phyloP scores from a whole-genome alignment of 148 eudicot species.

The Silene latifolia region DNA sequence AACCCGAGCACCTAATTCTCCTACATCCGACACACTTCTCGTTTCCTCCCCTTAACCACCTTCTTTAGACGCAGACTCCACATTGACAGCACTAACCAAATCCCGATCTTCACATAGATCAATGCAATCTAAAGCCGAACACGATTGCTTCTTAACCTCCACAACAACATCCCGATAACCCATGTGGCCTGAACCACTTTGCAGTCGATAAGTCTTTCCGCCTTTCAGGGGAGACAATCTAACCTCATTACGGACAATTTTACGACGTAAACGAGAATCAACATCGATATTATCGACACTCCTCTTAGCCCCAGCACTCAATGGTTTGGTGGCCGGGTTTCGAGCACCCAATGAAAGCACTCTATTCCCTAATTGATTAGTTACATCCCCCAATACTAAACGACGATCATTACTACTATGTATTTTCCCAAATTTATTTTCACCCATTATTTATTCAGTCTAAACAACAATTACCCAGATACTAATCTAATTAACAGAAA shows the following conservation, averaged over 20 bases:
- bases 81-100: constrained; percentile 19
- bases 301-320: constrained; percentile 10
- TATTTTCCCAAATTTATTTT: constrained; percentile 29
- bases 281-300: constrained; percentile 4
- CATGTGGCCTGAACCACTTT: constrained; percentile 25
- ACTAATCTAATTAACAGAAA: background rate
- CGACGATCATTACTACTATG: constrained; percentile 16
- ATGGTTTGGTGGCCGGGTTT: constrained; percentile 26
- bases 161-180: constrained; percentile 18
- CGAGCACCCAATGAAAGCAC: constrained; percentile 29
- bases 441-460: constrained; percentile 31
- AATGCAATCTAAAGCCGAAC: constrained; percentile 17
- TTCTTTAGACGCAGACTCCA: constrained; percentile 20
- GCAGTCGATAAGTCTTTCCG: constrained; percentile 40
- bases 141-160: constrained; percentile 25
- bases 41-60: constrained; percentile 24
- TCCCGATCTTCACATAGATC: constrained; percentile 1
- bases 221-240: constrained; percentile 30
- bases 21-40: constrained; percentile 23
- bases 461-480: background rate
- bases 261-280: constrained; percentile 26
- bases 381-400: constrained; percentile 45
- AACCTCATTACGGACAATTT: constrained; percentile 16
- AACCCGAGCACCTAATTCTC: constrained; percentile 23
- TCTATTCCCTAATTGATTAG: constrained; percentile 54